Evolutionary conservation across 2,329 filamentous ascomycete species (phyloP), one percentile per base, ranked within the genome.

Genomic region (Hirsutella thompsonii): DNA sequence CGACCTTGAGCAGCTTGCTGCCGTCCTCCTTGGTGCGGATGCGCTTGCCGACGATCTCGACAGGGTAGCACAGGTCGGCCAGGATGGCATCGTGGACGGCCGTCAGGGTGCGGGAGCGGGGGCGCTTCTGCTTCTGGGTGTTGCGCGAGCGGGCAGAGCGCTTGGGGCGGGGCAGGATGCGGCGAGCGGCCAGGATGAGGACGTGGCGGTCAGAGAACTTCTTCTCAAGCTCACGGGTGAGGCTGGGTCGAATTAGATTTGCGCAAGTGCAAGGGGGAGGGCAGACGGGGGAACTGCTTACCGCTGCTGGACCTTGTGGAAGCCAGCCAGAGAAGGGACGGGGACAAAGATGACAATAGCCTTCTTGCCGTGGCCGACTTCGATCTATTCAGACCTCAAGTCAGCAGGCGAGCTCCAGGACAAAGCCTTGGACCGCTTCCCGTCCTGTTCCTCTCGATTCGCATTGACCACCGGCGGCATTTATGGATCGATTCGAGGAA

Each of bases 171-270:
- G 92, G 90, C 49, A 98, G 80, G 63, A 98, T 98, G 71, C 92
- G 92, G 79, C 92, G 92, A 64, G 90, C 93, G 59, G 92, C 92
- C 60, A 98, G 83, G 81, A 98, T 88, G 69, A 98, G 78, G 69
- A 98, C 92, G 72, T 98, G 92, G 72, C 92, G 92, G 80, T 98
- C 92, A 53, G 92, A 96, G 87, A 98, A 98, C 79, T 98, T 98
- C 88, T 98, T 98, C 84, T 98, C 92, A 66, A 98, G 89, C 80
- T 98, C 92, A 74, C 92, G 92, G 71, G 92, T 98, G 66, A 98
- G 82, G 67, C 90, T 96, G 44, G 4, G 3, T n/a, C n/a, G n/a
- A 2, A 45, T 58, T 46, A 61, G 52, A 9, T 14, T 32, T 20
- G 36, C 20, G n/a, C 11, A 18, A 26, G 14, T n/a, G 5, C 8